Conservation (phyloP, 2,329 filamentous ascomycete genomes). For the Fulvia fulva region DNA sequence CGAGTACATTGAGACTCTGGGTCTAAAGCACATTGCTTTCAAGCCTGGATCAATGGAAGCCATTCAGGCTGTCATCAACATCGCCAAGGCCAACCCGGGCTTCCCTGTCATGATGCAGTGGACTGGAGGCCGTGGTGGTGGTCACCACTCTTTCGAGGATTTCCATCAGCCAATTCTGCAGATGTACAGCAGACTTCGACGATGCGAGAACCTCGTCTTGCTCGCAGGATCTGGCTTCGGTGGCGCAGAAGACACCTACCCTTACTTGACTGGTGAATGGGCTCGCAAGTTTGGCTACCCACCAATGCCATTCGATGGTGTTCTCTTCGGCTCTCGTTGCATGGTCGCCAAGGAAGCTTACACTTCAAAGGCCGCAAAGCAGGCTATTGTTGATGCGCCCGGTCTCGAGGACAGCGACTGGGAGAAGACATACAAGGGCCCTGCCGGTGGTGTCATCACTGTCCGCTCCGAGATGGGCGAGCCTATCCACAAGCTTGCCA, state of each 20-base stretch:
- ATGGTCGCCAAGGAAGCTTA: slow-evolving; percentile 93
- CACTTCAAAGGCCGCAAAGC: slow-evolving; percentile 81
- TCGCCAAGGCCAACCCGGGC: slow-evolving; percentile 86
- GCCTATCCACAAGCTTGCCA: slow-evolving; percentile 97
- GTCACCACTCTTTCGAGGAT: slow-evolving; percentile 92
- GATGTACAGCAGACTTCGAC: slow-evolving; percentile 85
- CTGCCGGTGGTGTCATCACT: slow-evolving; percentile 90
- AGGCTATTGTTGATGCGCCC: slow-evolving; percentile 81
- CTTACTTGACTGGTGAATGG: slow-evolving; percentile 87
- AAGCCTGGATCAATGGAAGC: slow-evolving; percentile 87
- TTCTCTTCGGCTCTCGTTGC: slow-evolving; percentile 85
- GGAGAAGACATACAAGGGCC: slow-evolving; percentile 90
- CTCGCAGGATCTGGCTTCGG: slow-evolving; percentile 91
- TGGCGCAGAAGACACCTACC: slow-evolving; percentile 83
- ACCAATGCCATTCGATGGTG: slow-evolving; percentile 90
- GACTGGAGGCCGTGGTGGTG: slow-evolving; percentile 90
- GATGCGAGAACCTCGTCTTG: slow-evolving; percentile 80
- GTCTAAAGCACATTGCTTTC: slow-evolving; percentile 89
- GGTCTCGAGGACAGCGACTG: slow-evolving; percentile 79
- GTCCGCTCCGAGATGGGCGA: slow-evolving; percentile 99
- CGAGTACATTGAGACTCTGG: slow-evolving; percentile 89
- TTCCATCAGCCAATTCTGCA: slow-evolving; percentile 88
- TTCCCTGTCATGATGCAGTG: slow-evolving; percentile 94
- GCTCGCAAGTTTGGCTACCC: slow-evolving; percentile 82
- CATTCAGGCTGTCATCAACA: slow-evolving; percentile 86